Conservation (phyloP, 2,329 filamentous ascomycete genomes). For the Aciculosporium take region DNA sequence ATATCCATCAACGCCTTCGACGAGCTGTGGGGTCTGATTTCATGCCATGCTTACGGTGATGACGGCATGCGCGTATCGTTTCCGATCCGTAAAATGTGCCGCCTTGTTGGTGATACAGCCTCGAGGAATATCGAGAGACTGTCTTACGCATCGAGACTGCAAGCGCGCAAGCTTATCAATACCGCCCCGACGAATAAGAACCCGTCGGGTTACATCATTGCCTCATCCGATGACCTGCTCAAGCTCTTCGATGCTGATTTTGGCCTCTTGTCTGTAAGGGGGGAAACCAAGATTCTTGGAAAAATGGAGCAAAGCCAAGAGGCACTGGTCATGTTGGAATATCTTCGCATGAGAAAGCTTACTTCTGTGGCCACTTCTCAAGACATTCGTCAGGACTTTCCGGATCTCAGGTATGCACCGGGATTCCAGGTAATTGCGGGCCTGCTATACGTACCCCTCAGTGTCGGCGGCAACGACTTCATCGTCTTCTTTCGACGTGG, state of each 20-base stretch:
- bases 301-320: slow-evolving; percentile 65
- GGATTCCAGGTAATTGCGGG: slow-evolving; percentile 70
- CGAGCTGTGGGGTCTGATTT: slow-evolving; percentile 77
- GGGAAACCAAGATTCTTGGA: slow-evolving; percentile 80
- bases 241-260: slow-evolving; percentile 80
- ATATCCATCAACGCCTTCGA: slow-evolving; percentile 79
- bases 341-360: slow-evolving; percentile 60
- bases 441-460: slow-evolving; percentile 68
- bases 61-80: slow-evolving; percentile 84
- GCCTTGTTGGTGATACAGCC: slow-evolving; percentile 70
- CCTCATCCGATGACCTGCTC: slow-evolving; percentile 72
- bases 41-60: slow-evolving; percentile 67
- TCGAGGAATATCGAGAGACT: slow-evolving; percentile 78
- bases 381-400: slow-evolving; percentile 63
- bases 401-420: slow-evolving; percentile 63
- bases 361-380: slow-evolving; percentile 66
- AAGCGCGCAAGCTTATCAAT: slow-evolving; percentile 79
- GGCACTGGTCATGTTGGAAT: slow-evolving; percentile 70
- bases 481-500: slow-evolving; percentile 82
- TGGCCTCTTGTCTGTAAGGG: slow-evolving; percentile 67
- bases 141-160: slow-evolving; percentile 71
- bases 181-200: slow-evolving; percentile 69
- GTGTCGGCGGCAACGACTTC: slow-evolving; percentile 62
- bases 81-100: slow-evolving; percentile 83
- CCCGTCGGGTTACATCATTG: slow-evolving; percentile 79